These are phyloP conservation scores for Backusella circina DNA, from an alignment of 192 early-diverging fungal genomes.

Conservation along the genomic window DNA sequence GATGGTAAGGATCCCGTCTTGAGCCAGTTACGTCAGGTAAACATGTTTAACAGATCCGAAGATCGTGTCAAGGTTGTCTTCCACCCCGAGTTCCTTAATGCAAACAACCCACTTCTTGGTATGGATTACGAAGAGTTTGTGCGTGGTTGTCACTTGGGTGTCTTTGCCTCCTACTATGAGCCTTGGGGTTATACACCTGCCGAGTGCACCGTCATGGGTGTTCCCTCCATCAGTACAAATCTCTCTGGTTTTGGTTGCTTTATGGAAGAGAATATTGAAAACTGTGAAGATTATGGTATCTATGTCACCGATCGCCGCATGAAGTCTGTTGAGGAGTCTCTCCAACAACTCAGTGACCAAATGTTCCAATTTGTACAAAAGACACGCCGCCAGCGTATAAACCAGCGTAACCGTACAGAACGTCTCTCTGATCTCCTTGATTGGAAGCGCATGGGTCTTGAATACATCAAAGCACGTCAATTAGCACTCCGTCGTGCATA, in stretches of 20 bases:
- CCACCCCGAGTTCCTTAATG: conserved; percentile 97
- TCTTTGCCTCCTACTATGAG: conserved; percentile 97
- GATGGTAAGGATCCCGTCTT: conserved; percentile 87
- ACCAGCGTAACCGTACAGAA: conserved; percentile 97
- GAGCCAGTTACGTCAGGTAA: conserved; percentile 70
- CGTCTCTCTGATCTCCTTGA: conserved; percentile 93
- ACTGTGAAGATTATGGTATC: conserved; percentile 93
- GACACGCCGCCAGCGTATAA: conserved; percentile 94
- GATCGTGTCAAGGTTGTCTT: conserved; percentile 97
- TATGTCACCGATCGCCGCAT: conserved; percentile 94
- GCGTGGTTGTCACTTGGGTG: conserved; percentile 93
- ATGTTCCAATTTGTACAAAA: conserved; percentile 96
- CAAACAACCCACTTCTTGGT: conserved; percentile 90
- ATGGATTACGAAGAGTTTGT: conserved; percentile 99
- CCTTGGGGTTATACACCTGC: conserved; percentile 98
- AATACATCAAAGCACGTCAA: conserved; percentile 97
- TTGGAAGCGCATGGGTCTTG: conserved; percentile 97
- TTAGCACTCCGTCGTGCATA: conserved; percentile 86
- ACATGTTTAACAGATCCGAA: conserved; percentile 82
- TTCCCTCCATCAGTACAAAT: conserved; percentile 95
- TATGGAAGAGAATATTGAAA: conserved; percentile 95
- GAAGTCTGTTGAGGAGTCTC: conserved; percentile 88
- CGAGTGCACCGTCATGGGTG: conserved; percentile 98
- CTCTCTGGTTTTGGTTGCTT: conserved; percentile 97
- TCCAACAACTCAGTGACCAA: conserved; percentile 78